Evolutionary conservation across 2,329 filamentous ascomycete genomes (phyloP), one percentile per base, ranked within the genome.

Genomic region (Chaetomiaceae sp.): DNA sequence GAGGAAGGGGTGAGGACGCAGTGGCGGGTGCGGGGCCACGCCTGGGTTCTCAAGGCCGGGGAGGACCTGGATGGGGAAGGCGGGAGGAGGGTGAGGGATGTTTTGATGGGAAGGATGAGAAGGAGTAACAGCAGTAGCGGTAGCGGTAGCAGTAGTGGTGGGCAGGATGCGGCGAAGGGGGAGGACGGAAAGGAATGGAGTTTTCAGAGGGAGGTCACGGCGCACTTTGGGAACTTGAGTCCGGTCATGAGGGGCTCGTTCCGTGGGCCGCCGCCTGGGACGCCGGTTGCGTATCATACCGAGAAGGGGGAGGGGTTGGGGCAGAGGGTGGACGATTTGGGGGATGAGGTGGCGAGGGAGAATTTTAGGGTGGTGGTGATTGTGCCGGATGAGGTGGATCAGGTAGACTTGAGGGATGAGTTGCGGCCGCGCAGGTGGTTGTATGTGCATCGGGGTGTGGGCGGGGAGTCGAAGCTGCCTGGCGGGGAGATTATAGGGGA

Each of bases 281-380:
- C 75, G 56, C 77, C 83, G 44, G 66, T 86, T 62, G 70, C 78
- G 59, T 59, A 81, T 65, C 62, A 77, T 61, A 64, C 75, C 65
- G 59, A 72, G 4, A 65, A 75, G 66, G 61, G 73, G 11, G 66
- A 69, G 10, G 71, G 71, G 0, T 61, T 73, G 3, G 69, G 69
- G 25, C 82, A 87, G 67, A 84, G 82, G 68, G 84, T 94, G 14
- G 77, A 81, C 16, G 82, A 86, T 62, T 69, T 95, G 5, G 70
- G 89, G 40, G 90, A 97, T 57, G 68, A 73, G 30, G 70, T 86
- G 51, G 88, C 89, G 36, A 76, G 90, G 60, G 73, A 72, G 59
- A 88, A 95, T 67, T 96, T 95, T 66, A 76, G 90, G 23, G 86
- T 95, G 3, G 83, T 90, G n/a, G 82, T 94, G 38, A 85, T 96